Percentiles rank a stretch among this genome's conserved stretches.
Conservation (phyloP, 2,329 filamentous ascomycete genomes). For the Claviceps cyperi region DNA sequence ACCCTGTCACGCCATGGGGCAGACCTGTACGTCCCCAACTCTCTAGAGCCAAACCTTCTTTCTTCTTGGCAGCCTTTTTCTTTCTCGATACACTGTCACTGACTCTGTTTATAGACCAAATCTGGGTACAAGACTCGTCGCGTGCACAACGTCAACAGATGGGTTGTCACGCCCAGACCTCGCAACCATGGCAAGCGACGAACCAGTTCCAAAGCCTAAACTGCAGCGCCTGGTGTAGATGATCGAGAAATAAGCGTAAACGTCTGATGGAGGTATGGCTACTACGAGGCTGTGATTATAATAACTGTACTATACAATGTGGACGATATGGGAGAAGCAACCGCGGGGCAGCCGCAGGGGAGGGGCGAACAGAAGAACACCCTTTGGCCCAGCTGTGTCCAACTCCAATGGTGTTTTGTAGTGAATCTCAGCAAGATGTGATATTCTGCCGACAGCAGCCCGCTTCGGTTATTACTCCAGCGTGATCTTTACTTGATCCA, state of each 20-base stretch:
- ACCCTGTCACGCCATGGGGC: constrained; percentile 94
- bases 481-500: too few relatives aligned
- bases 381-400: not conserved
- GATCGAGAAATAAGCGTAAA: not conserved
- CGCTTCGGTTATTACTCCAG: too few relatives aligned
- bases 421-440: too few relatives aligned
- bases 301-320: constrained; percentile 2
- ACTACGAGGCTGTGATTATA: not conserved
- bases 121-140: constrained; percentile 83
- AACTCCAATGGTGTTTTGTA: not conserved
- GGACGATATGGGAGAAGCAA: not conserved
- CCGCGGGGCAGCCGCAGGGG: too few relatives aligned
- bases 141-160: constrained; percentile 82
- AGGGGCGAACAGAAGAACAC: not conserved
- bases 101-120: constrained; percentile 43
- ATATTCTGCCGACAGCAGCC: too few relatives aligned
- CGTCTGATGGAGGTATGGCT: not conserved
- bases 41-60: not conserved
- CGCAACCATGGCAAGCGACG: constrained; percentile 87
- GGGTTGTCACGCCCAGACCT: constrained; percentile 67
- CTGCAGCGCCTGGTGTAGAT: not conserved
- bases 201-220: constrained; percentile 32
- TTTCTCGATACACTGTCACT: not conserved
- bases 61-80: not conserved
- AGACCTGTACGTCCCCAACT: constrained; percentile 54